A percentile compares a stretch with the other conserved stretches of the same genome.
phyloP scores from a whole-genome alignment of 805 yeast species.

The Yamadazyma akitaensis region DNA sequence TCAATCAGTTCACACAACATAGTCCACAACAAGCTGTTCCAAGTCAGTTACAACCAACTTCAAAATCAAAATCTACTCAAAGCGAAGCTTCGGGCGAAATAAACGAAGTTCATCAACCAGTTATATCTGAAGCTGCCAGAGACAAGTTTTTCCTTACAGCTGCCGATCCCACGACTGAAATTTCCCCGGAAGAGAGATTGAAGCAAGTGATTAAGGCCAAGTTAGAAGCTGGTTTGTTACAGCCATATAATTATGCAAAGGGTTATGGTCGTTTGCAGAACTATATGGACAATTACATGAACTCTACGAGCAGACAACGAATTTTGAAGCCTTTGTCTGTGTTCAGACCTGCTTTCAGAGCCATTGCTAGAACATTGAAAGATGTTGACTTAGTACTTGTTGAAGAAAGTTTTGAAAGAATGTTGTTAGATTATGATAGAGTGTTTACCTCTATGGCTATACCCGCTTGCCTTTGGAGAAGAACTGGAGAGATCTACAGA shows the following conservation, averaged over 20 bases:
- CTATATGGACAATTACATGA: conserved; percentile 93
- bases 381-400: conserved; percentile 90
- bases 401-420: conserved; percentile 90
- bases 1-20: conserved; percentile 12
- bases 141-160: conserved; percentile 94
- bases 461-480: conserved; percentile 95
- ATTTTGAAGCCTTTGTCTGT: conserved; percentile 81
- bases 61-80: conserved; percentile 1
- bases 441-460: conserved; percentile 97
- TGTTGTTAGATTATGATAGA: conserved; percentile 89
- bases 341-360: conserved; percentile 89
- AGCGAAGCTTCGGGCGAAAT: background rate
- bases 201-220: conserved; percentile 94
- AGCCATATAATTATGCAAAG: conserved; percentile 90
- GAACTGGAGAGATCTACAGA: conserved; percentile 93
- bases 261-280: conserved; percentile 88
- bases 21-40: conserved; percentile 13
- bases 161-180: conserved; percentile 93
- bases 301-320: conserved; percentile 74
- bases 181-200: conserved; percentile 88
- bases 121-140: conserved; percentile 71
- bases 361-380: conserved; percentile 83
- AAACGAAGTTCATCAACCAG: conserved; percentile 29
- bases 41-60: conserved; percentile 8
- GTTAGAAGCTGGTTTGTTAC: conserved; percentile 85